Base-by-base conservation (phyloP, 306 rosid genomes). In the Styphnolobium japonicum region DNA sequence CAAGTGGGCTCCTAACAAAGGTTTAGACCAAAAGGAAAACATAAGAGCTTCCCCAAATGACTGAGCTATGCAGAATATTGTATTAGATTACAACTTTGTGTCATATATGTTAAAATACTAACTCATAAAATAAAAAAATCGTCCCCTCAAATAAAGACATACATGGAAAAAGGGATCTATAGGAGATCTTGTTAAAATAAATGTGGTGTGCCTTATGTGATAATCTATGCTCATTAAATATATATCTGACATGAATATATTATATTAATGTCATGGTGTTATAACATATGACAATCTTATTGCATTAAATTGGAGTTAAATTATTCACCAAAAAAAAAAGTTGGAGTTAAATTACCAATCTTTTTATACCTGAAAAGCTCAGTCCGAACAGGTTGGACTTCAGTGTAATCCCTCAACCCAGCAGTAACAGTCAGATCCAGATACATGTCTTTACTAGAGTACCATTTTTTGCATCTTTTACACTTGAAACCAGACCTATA, bases 401-500 rank as follows among this genome's bases (percentile, higher is more conserved):
- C 99, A 36, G 83, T 73, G 76, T 91, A 95, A 37, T 90, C 88
- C 84, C 79, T 93, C 72, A 90, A 77, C 52, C 93, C 94, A 77
- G 97, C 86, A 79, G 90, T 87, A 65, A 95, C 83, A 10, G 98
- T 91, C 55, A 95, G 87, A 80, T 95, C 99, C 87, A 95, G 77
- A 81, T 84, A 95, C 16, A 80, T 77, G 27, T 91, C 94, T 82
- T 87, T 95, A 83, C 98, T 95, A 7, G 98, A 83, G 80, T 91
- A 92, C 43, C 94, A 75, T 78, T 91, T 92, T n/a, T 82, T 86
- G 85, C 98, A 95, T 85, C 81, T 86, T 82, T 63, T 82, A 64
- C 98, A 95, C 89, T 84, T 90, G 86, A 95, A 92, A 72, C 94
- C 97, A 57, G 95, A 89, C 85, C 99, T 91, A 82, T 90, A 93